A percentile compares a stretch with the other conserved stretches of the same genome.
Evolutionary conservation across 306 rosid species (phyloP).

Genomic region (Hippophae rhamnoides): DNA sequence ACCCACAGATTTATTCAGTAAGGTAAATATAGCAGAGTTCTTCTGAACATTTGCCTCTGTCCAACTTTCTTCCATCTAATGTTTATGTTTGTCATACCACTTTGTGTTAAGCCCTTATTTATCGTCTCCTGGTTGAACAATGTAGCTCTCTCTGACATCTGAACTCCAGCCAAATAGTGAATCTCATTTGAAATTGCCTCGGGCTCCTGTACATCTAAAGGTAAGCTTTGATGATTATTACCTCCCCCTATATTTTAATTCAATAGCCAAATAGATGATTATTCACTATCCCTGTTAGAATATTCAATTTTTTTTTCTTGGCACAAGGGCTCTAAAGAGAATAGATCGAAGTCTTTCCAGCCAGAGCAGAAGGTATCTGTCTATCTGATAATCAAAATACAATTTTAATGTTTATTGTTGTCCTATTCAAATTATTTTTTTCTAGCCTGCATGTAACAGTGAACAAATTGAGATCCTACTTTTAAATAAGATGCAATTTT

Average conservation of each 20-base stretch:
- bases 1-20: slow-evolving; percentile 80
- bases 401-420: neutral
- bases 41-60: neutral
- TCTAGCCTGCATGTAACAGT: neutral
- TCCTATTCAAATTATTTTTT: neutral
- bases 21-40: slow-evolving; percentile 33
- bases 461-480: neutral
- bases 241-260: neutral
- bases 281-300: slow-evolving; percentile 8
- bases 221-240: slow-evolving; percentile 33
- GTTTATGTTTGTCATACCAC: neutral
- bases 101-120: neutral
- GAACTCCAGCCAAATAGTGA: slow-evolving; percentile 42
- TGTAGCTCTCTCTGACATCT: slow-evolving; percentile 63
- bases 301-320: slow-evolving; percentile 46
- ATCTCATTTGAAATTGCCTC: slow-evolving; percentile 32
- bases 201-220: slow-evolving; percentile 34
- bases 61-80: neutral
- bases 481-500: no score
- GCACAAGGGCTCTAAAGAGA: slow-evolving; percentile 90
- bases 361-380: slow-evolving; percentile 24
- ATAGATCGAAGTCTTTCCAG: slow-evolving; percentile 49
- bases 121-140: slow-evolving; percentile 21
- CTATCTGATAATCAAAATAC: neutral
- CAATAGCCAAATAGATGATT: neutral